Conservation (phyloP, 2,329 filamentous ascomycete species). For the Aspergillus costaricaensis region DNA sequence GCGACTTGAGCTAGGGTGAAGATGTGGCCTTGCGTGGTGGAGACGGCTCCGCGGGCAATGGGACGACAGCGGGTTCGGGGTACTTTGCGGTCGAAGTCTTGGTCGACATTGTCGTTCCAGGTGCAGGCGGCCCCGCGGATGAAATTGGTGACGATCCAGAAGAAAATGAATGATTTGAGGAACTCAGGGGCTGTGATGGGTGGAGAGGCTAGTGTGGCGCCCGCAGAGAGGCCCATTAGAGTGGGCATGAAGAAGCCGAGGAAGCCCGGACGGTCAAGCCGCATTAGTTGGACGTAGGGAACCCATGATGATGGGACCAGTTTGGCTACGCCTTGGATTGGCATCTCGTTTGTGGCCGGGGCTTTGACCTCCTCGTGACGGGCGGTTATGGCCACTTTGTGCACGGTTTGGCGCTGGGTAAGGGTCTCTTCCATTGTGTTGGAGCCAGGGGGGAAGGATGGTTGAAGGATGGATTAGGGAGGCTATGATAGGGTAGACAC, state of each 20-base stretch:
- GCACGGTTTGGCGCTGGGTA: too few species aligned
- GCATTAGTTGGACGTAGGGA: slow-evolving; percentile 47
- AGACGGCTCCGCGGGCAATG: slow-evolving; percentile 76
- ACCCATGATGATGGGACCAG: neutral
- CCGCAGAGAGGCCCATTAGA: slow-evolving; percentile 77
- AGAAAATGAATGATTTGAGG: slow-evolving; percentile 43
- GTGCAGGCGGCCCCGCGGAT: slow-evolving; percentile 88
- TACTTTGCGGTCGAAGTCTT: slow-evolving; percentile 81
- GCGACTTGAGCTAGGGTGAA: slow-evolving; percentile 38
- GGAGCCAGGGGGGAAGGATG: too few species aligned
- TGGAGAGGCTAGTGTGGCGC: slow-evolving; percentile 56
- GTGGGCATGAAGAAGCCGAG: slow-evolving; percentile 87
- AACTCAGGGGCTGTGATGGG: slow-evolving; percentile 64
- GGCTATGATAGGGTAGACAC: too few species aligned
- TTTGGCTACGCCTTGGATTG: too few species aligned
- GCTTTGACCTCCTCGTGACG: too few species aligned
- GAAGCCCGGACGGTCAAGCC: slow-evolving; percentile 79
- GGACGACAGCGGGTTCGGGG: slow-evolving; percentile 74
- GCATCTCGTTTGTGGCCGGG: too few species aligned
- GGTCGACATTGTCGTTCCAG: slow-evolving; percentile 89
- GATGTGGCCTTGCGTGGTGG: slow-evolving; percentile 68
- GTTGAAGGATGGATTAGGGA: too few species aligned
- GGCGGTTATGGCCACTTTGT: too few species aligned
- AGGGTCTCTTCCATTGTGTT: too few species aligned
- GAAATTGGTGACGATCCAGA: slow-evolving; percentile 63